A percentile compares a stretch with the other conserved stretches of the same genome.
Evolutionary conservation across 2,329 filamentous ascomycete genomes (phyloP).

Genomic region (Knoxdaviesia capensis): DNA sequence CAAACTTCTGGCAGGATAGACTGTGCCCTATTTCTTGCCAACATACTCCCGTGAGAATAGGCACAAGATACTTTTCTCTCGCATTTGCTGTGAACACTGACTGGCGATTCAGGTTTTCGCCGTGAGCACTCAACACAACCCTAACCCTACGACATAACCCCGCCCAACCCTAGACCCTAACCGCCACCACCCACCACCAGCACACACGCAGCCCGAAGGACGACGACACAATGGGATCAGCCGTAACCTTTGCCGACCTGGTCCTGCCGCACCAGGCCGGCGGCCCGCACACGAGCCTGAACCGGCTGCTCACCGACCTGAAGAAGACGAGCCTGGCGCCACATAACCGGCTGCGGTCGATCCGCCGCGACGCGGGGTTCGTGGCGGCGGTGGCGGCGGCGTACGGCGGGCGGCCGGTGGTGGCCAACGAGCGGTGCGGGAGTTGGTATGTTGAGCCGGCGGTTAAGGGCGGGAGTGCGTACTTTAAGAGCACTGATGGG

Average conservation of each 20-base stretch:
- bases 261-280: constrained; percentile 30
- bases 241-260: constrained; percentile 12
- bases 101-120: too few species aligned
- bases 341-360: constrained; percentile 63
- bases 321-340: constrained; percentile 61
- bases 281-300: constrained; percentile 28
- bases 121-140: too few species aligned
- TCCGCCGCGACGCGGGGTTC: constrained; percentile 57
- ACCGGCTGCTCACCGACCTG: constrained; percentile 48
- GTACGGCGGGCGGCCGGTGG: constrained; percentile 39
- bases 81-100: too few species aligned
- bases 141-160: too few species aligned
- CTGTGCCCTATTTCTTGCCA: too few species aligned
- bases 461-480: constrained; percentile 52
- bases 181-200: too few species aligned
- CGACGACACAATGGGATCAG: background rate
- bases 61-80: too few species aligned
- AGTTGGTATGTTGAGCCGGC: constrained; percentile 73
- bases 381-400: constrained; percentile 38
- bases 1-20: too few species aligned
- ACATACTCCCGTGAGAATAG: too few species aligned
- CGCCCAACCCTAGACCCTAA: too few species aligned
- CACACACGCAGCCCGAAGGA: too few species aligned
- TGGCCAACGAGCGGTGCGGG: constrained; percentile 89
- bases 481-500: constrained; percentile 97